Percentiles rank a stretch among this genome's conserved stretches.
These are phyloP conservation scores for Trypanosomatidae sp. DNA, from an alignment of 208 protist genomes.

Conservation along the genomic window DNA sequence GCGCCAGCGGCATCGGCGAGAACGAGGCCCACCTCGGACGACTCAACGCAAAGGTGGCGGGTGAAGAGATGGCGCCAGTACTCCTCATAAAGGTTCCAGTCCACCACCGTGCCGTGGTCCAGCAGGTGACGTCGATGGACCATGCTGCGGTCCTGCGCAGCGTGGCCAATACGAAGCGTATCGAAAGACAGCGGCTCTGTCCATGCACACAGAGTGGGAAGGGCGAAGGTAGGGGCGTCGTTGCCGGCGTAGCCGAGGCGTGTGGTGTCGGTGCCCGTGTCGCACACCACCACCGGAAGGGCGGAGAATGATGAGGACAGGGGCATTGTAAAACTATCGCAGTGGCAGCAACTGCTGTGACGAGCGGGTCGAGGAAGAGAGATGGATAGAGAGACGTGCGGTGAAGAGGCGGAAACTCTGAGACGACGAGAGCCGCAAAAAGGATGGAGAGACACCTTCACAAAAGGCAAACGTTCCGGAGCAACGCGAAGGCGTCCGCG, in stretches of 20 bases:
- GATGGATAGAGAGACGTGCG: too few species aligned
- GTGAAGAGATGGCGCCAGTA: slow-evolving; percentile 98
- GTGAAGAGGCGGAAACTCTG: too few species aligned
- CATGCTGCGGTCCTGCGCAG: slow-evolving; percentile 31
- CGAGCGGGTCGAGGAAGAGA: too few species aligned
- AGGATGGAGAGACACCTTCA: too few species aligned
- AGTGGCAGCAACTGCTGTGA: too few species aligned
- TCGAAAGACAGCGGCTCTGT: slow-evolving; percentile 52
- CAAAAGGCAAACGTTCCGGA: too few species aligned
- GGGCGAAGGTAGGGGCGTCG: slow-evolving; percentile 92
- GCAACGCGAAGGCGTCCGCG: too few species aligned
- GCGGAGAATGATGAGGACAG: too few species aligned
- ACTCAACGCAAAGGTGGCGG: slow-evolving; percentile 97
- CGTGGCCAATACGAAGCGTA: slow-evolving; percentile 97
- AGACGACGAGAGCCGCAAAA: too few species aligned
- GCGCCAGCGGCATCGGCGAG: slow-evolving; percentile 98
- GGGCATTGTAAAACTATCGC: too few species aligned
- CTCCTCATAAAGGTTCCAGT: slow-evolving; percentile 98
- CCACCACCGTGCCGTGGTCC: slow-evolving; percentile 92
- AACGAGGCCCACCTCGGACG: slow-evolving; percentile 97
- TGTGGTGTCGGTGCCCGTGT: slow-evolving; percentile 98
- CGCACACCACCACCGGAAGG: slow-evolving; percentile 95
- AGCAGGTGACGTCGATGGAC: slow-evolving; percentile 31
- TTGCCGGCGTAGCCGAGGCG: slow-evolving; percentile 99
- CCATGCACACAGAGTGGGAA: slow-evolving; percentile 82